Conservation (phyloP, 2,329 filamentous ascomycete species). For the Ampelomyces quisqualis region DNA sequence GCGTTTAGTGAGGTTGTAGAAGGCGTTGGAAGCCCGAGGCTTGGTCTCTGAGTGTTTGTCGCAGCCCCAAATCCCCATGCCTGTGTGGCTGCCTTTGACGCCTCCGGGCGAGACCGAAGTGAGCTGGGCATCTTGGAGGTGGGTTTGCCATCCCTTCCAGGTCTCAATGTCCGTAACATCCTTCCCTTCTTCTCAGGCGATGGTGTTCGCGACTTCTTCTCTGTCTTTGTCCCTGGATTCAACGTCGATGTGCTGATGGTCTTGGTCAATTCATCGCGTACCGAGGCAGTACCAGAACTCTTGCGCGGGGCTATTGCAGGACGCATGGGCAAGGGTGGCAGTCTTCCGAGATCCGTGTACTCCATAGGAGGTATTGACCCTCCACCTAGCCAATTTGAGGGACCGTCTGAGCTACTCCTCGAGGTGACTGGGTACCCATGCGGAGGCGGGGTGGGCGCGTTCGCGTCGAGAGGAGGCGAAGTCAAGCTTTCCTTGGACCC, state of each 20-base stretch:
- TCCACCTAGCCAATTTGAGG: constrained; percentile 66
- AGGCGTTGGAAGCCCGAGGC: constrained; percentile 14
- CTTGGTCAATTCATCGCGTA: constrained; percentile 23
- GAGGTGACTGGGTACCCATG: constrained; percentile 16
- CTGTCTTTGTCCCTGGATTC: constrained; percentile 39
- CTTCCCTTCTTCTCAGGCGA: constrained; percentile 63
- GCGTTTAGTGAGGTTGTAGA: constrained; percentile 18
- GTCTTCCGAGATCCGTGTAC: constrained; percentile 79
- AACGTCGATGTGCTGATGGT: constrained; percentile 29
- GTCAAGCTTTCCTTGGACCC: constrained; percentile 49
- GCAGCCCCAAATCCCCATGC: constrained; percentile 54
- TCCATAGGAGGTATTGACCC: constrained; percentile 79
- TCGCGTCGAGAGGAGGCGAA: constrained; percentile 17
- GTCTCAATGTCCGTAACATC: constrained; percentile 59
- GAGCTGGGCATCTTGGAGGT: constrained; percentile 50
- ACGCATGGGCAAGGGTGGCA: constrained; percentile 60
- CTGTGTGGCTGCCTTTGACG: constrained; percentile 63
- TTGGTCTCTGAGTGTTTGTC: constrained; percentile 11
- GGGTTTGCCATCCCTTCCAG: constrained; percentile 47
- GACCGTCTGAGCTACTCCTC: constrained; percentile 11
- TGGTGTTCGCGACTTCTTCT: constrained; percentile 56
- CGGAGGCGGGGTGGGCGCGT: constrained; percentile 28
- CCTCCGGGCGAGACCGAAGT: constrained; percentile 52
- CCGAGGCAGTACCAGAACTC: constrained; percentile 44
- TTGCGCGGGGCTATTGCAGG: constrained; percentile 51